A percentile compares a stretch with the other conserved stretches of the same genome.
Evolutionary conservation across 192 early-diverging fungal species (phyloP).

Genomic region (Coemansia furcata): DNA sequence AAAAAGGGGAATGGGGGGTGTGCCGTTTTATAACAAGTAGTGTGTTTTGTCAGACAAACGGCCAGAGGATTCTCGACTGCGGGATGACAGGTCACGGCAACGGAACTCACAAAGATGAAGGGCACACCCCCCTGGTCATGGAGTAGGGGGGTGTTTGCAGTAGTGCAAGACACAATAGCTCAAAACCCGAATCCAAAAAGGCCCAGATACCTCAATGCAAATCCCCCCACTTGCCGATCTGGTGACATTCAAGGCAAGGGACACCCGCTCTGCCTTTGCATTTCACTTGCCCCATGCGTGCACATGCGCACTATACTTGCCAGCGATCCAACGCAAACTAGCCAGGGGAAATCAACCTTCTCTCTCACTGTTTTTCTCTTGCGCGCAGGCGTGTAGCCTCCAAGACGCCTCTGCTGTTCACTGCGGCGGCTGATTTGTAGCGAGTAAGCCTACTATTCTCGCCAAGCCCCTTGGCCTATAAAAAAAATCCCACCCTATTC

Average conservation of each 20-base stretch:
- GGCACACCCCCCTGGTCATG: neutral
- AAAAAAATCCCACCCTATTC: neutral
- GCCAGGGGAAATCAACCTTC: neutral
- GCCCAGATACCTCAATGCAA: neutral
- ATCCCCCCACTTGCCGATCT: neutral
- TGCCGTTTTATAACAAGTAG: neutral
- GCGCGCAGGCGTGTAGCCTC: neutral
- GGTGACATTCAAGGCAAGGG: neutral
- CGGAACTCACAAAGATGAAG: neutral
- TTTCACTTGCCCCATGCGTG: neutral
- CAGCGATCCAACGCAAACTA: neutral
- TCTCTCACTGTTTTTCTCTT: neutral
- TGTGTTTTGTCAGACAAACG: neutral
- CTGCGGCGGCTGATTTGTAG: neutral
- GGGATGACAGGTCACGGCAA: neutral
- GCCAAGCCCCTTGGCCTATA: neutral
- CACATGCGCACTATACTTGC: slow-evolving; percentile 1
- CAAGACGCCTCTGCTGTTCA: neutral
- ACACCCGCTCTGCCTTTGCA: neutral
- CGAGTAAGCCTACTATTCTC: neutral
- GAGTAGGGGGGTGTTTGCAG: neutral
- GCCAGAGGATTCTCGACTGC: neutral
- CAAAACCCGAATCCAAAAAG: neutral
- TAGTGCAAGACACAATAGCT: neutral
- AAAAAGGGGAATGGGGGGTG: neutral